Conservation (phyloP, 805 yeast species). For the Pichia nanzhaoensis region DNA sequence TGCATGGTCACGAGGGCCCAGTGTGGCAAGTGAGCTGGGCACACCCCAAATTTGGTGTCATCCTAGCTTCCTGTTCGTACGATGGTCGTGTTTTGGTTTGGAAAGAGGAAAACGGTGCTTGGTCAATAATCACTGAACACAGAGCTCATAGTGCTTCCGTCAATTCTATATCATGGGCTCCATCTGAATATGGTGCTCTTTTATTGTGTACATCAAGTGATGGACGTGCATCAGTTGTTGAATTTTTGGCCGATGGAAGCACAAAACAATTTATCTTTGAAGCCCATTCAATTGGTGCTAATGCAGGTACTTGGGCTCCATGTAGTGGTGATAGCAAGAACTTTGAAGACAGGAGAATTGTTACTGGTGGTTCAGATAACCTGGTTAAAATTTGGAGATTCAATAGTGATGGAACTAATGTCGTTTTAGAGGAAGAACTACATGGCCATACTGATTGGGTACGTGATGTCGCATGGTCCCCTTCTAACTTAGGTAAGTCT, state of each 20-base stretch:
- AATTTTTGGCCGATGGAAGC: constrained; percentile 84
- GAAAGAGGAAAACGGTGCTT: constrained; percentile 86
- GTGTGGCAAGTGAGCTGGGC: constrained; percentile 99
- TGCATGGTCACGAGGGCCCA: constrained; percentile 94
- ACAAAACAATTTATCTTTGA: constrained; percentile 54
- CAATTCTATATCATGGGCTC: constrained; percentile 94
- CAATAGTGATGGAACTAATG: constrained; percentile 48
- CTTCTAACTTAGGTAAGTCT: constrained; percentile 76
- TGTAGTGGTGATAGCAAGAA: constrained; percentile 33
- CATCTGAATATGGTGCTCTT: constrained; percentile 92
- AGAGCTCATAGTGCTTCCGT: constrained; percentile 89
- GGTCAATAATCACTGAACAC: constrained; percentile 86
- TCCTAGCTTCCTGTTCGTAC: constrained; percentile 89
- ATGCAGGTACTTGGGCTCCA: constrained; percentile 95
- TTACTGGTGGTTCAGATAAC: constrained; percentile 93
- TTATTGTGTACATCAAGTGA: constrained; percentile 88
- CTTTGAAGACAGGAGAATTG: constrained; percentile 58
- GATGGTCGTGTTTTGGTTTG: constrained; percentile 93
- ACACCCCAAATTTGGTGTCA: constrained; percentile 94
- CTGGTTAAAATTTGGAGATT: constrained; percentile 85
- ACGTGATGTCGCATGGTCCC: constrained; percentile 98
- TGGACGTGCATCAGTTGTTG: constrained; percentile 86
- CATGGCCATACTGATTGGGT: constrained; percentile 98
- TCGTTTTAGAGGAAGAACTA: constrained; percentile 66
- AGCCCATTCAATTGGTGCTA: constrained; percentile 92